phyloP scores from a whole-genome alignment of 768 basidiomycete genomes.

The Leccinum imitatum region DNA sequence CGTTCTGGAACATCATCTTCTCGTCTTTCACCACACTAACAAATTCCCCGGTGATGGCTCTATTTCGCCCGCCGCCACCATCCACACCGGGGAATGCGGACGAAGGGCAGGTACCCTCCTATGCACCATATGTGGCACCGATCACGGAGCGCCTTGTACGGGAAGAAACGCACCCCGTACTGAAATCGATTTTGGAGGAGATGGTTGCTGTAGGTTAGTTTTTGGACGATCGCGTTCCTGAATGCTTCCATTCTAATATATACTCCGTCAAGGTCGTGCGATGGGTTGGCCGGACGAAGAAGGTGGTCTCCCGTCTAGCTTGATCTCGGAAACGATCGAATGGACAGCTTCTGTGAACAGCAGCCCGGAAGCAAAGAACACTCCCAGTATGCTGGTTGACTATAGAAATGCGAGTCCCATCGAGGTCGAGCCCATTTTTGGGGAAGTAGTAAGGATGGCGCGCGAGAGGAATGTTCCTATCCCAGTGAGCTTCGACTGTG shows the following conservation, averaged over 20 bases:
- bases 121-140: conserved; percentile 40
- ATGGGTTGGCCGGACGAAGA: conserved; percentile 43
- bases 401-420: conserved; percentile 48
- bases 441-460: conserved; percentile 41
- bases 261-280: conserved; percentile 14
- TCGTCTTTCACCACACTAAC: conserved; percentile 53
- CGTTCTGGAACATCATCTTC: conserved; percentile 62
- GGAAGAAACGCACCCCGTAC: conserved; percentile 44
- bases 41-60: conserved; percentile 45
- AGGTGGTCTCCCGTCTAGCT: conserved; percentile 47
- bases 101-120: conserved; percentile 30
- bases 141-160: conserved; percentile 43
- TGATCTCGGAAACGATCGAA: conserved; percentile 40
- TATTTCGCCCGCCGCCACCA: conserved; percentile 45
- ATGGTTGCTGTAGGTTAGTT: conserved; percentile 41
- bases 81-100: neutral
- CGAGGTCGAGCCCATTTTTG: conserved; percentile 67
- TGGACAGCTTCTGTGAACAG: conserved; percentile 40
- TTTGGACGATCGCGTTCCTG: neutral
- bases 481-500: conserved; percentile 7
- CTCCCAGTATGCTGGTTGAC: conserved; percentile 66
- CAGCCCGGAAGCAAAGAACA: conserved; percentile 44
- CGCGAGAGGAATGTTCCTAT: conserved; percentile 17
- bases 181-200: conserved; percentile 48
- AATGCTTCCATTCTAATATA: conserved; percentile 1